A percentile compares a stretch with the other conserved stretches of the same genome.
These are phyloP conservation scores for Talaromyces rugulosus DNA, from an alignment of 2,329 filamentous ascomycete species.

Conservation along the genomic window DNA sequence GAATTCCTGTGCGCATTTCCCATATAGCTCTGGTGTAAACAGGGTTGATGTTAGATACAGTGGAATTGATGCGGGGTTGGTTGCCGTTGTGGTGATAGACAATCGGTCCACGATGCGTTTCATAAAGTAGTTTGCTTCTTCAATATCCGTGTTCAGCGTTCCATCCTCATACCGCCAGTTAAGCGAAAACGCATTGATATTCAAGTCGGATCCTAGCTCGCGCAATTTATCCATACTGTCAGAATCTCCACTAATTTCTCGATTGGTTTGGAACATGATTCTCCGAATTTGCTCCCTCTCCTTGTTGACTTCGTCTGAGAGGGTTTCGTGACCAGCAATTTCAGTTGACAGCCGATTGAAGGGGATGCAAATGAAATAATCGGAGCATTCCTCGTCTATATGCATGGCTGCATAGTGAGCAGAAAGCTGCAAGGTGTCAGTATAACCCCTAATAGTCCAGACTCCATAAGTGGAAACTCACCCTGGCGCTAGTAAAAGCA, in stretches of 20 bases:
- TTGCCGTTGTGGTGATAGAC: slow-evolving; percentile 38
- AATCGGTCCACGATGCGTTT: slow-evolving; percentile 39
- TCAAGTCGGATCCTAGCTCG: not conserved
- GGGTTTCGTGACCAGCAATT: not conserved
- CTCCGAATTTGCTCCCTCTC: not conserved
- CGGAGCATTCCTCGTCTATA: not conserved
- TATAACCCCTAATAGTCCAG: not conserved
- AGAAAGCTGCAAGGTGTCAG: not conserved
- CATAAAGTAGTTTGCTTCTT: slow-evolving; percentile 49
- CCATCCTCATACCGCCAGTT: slow-evolving; percentile 42
- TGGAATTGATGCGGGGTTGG: slow-evolving; percentile 12
- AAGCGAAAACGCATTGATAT: slow-evolving; percentile 15
- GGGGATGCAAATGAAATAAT: not conserved
- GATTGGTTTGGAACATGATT: not conserved
- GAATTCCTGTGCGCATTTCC: not conserved
- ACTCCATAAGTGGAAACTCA: slow-evolving; percentile 15
- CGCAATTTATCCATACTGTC: not conserved
- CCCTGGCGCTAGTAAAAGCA: slow-evolving; percentile 41
- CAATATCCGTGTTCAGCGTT: slow-evolving; percentile 40
- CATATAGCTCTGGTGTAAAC: not conserved
- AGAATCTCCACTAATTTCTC: not conserved
- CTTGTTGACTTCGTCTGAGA: not conserved
- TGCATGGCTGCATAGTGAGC: not conserved
- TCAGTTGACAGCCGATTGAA: not conserved
- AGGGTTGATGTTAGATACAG: not conserved